Percentiles rank a stretch among this genome's conserved stretches.
Evolutionary conservation across 768 basidiomycete genomes (phyloP).

Genomic region (Leccinum rimulosum): DNA sequence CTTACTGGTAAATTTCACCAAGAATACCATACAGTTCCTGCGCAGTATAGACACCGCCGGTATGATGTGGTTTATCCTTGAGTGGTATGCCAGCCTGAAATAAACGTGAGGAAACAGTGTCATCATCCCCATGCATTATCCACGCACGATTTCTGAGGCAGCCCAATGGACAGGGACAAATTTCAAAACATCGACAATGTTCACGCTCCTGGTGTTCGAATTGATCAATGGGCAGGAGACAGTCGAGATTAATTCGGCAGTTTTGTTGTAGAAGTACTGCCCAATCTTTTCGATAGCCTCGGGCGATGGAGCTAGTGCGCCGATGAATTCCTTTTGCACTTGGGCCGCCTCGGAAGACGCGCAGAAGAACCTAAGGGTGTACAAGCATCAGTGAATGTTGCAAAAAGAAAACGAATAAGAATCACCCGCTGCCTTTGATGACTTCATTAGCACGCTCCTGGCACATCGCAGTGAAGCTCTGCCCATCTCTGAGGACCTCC

Average conservation of each 20-base stretch:
- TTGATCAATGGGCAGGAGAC: constrained; percentile 59
- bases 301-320: constrained; percentile 45
- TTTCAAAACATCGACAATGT: constrained; percentile 70
- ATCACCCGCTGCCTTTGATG: constrained; percentile 58
- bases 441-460: constrained; percentile 50
- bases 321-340: constrained; percentile 47
- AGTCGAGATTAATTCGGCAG: constrained; percentile 51
- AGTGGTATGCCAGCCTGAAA: constrained; percentile 68
- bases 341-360: constrained; percentile 39
- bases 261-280: constrained; percentile 64
- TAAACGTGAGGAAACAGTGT: not conserved
- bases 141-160: constrained; percentile 62
- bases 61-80: constrained; percentile 49
- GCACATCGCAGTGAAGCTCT: constrained; percentile 48
- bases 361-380: constrained; percentile 55
- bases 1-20: constrained; percentile 67
- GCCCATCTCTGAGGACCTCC: constrained; percentile 47
- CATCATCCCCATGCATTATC: not conserved
- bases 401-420: constrained; percentile 5
- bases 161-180: constrained; percentile 67
- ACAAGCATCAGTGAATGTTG: not conserved
- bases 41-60: constrained; percentile 59
- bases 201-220: constrained; percentile 50
- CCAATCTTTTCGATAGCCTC: constrained; percentile 51
- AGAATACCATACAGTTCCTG: constrained; percentile 61